A percentile compares a stretch with the other conserved stretches of the same genome.
Evolutionary conservation across 2,329 filamentous ascomycete genomes (phyloP).

Genomic region (Colletotrichum plurivorum): DNA sequence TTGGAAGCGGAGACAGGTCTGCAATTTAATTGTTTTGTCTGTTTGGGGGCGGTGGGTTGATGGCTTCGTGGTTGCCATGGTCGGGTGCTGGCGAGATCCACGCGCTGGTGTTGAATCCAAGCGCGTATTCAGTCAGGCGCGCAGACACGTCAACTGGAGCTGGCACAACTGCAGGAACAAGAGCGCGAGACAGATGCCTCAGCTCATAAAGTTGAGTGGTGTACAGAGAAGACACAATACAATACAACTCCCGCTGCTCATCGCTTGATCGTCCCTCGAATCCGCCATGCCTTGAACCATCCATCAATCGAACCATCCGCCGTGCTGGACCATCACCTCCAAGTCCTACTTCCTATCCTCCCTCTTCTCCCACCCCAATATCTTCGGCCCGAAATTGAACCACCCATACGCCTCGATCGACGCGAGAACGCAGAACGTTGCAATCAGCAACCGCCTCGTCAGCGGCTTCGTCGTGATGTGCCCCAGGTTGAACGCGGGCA

Average conservation of each 20-base stretch:
- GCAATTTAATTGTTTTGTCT: too few species aligned
- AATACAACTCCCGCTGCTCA: too few species aligned
- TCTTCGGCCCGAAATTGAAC: constrained; percentile 44
- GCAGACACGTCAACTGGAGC: too few species aligned
- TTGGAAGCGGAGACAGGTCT: too few species aligned
- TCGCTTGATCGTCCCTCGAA: too few species aligned
- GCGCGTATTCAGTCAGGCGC: too few species aligned
- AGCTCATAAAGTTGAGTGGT: background rate
- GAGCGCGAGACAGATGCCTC: background rate
- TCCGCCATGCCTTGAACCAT: too few species aligned
- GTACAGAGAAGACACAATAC: background rate
- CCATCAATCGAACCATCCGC: background rate
- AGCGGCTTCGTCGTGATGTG: constrained; percentile 43
- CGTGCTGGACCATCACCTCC: background rate
- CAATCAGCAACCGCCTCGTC: constrained; percentile 36
- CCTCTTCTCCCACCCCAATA: constrained; percentile 37
- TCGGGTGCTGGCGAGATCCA: too few species aligned
- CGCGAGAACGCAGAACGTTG: constrained; percentile 37
- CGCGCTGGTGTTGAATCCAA: too few species aligned
- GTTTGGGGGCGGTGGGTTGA: too few species aligned
- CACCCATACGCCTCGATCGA: constrained; percentile 42
- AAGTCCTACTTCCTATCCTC: background rate
- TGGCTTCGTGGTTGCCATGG: too few species aligned
- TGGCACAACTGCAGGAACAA: too few species aligned
- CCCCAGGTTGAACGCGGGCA: constrained; percentile 43